Evolutionary conservation across 1,284 basidiomycete species (phyloP).

Genomic region (Pholiota adiposa): DNA sequence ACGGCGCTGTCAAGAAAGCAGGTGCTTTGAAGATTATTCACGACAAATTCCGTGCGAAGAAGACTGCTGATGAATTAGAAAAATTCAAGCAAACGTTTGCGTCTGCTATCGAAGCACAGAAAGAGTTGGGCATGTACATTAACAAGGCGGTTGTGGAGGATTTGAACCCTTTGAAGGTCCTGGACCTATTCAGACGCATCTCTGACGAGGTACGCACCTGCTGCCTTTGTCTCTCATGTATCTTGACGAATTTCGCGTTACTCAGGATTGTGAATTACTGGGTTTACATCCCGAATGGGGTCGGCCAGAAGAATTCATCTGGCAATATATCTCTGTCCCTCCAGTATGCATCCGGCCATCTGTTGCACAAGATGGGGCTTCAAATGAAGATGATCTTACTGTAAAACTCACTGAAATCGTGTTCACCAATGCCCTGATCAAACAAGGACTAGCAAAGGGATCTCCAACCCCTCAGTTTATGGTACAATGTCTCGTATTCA

Average conservation of each 20-base stretch:
- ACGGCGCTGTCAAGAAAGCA: constrained; percentile 97
- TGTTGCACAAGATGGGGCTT: constrained; percentile 95
- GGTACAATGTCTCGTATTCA: constrained; percentile 46
- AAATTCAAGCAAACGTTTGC: constrained; percentile 88
- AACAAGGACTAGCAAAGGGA: constrained; percentile 88
- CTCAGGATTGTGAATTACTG: constrained; percentile 91
- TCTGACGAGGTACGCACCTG: constrained; percentile 77
- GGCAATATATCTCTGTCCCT: constrained; percentile 99
- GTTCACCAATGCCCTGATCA: constrained; percentile 93
- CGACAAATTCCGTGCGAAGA: constrained; percentile 97
- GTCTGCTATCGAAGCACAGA: constrained; percentile 85
- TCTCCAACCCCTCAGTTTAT: constrained; percentile 89
- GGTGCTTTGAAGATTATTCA: constrained; percentile 96
- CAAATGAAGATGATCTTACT: constrained; percentile 98
- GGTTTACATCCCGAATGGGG: constrained; percentile 90
- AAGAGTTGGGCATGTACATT: constrained; percentile 85
- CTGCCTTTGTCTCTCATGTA: background rate
- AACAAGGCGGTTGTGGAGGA: constrained; percentile 93
- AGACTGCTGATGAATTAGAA: constrained; percentile 88
- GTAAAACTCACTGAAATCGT: constrained; percentile 98
- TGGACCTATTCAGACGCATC: constrained; percentile 93
- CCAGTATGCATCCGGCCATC: constrained; percentile 98
- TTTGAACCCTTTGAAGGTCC: constrained; percentile 91
- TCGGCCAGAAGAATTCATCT: constrained; percentile 96
- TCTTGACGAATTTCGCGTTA: background rate